Base-by-base conservation (phyloP, 139 green algal species). In the Asterochloris erici region DNA sequence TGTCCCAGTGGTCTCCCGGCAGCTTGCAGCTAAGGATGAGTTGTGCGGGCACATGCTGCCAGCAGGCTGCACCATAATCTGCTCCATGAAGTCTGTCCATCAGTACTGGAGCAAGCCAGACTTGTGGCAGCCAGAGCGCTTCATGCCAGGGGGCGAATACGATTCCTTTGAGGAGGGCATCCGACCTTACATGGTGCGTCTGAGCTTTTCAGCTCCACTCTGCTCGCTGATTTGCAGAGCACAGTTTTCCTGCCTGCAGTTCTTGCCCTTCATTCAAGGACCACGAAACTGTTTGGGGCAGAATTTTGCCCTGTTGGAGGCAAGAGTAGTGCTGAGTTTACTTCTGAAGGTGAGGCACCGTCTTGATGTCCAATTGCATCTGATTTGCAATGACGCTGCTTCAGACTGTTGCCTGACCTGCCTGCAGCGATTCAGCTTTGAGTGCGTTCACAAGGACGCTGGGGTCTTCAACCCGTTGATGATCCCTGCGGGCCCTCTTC, bases 181-280 rank as follows among this genome's bases (percentile, higher is more conserved):
- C 27, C 87, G 93, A 12, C 85, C 90, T 14, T 97, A 94, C 88
- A 97, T 95, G 93, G 86, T 87, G 63, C 38, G 6, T 54, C 38
- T 54, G 38, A 6, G 4, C 38, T 54, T 54, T 6, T 6, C 38
- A 54, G 38, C 38, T 54, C 38, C 73, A 77, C 26, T 61, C 47
- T 62, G 26, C 23, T 54, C 4, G 54, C 19, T 15, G 2, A 28
- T 24, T 17, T 19, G 29, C 21, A 47, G 28, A 64, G 29, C 9
- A 12, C 21, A 64, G 61, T 70, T 0, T 84, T 74, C 74, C 75
- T 38, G 9, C 73, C 28, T 76, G 83, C 86, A 89, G 79, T 99
- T 98, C 85, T 70, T 99, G 80, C 95, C 96, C 29, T 99, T 99
- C 91, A 98, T 97, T 78, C 93, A 98, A 85, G 95, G 95, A 10